These are phyloP conservation scores for Halteria grandinella DNA, from an alignment of 73 alveolate species.

Conservation along the genomic window DNA sequence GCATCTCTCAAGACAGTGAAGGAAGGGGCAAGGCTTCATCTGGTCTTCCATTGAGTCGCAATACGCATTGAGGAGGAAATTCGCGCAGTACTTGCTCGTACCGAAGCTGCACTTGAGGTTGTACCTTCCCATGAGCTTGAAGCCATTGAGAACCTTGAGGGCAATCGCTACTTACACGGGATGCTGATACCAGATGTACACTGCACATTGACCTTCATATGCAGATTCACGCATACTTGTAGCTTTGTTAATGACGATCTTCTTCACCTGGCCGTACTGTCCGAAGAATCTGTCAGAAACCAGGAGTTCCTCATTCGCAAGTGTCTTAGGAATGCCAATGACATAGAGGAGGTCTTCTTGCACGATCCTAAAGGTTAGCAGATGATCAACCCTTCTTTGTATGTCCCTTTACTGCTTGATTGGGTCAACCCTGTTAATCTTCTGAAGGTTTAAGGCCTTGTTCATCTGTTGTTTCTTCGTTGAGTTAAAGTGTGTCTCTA, in stretches of 20 bases:
- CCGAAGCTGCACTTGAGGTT: constrained; percentile 15
- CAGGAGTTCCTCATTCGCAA: constrained; percentile 11
- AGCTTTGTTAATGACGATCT: neutral
- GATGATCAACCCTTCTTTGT: no score
- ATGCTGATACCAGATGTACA: constrained; percentile 12
- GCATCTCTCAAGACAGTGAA: constrained; percentile 26
- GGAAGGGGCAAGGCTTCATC: constrained; percentile 10
- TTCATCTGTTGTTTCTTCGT: no score
- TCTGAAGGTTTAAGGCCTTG: no score
- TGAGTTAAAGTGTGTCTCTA: no score
- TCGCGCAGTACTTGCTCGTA: constrained; percentile 20
- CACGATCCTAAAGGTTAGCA: constrained; percentile 24
- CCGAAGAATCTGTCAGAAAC: constrained; percentile 1
- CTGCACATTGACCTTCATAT: constrained; percentile 22
- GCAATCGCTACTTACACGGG: constrained; percentile 15
- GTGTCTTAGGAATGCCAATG: constrained; percentile 17
- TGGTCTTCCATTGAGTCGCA: neutral
- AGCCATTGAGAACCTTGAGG: constrained; percentile 7
- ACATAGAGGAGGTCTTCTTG: constrained; percentile 18
- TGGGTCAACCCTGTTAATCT: no score
- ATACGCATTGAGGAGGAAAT: neutral
- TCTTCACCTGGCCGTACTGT: constrained; percentile 2
- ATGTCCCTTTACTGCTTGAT: no score
- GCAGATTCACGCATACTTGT: neutral
- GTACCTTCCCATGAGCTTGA: neutral